phyloP scores from a whole-genome alignment of 2,329 filamentous ascomycete species.

The Nannizzia gypsea region DNA sequence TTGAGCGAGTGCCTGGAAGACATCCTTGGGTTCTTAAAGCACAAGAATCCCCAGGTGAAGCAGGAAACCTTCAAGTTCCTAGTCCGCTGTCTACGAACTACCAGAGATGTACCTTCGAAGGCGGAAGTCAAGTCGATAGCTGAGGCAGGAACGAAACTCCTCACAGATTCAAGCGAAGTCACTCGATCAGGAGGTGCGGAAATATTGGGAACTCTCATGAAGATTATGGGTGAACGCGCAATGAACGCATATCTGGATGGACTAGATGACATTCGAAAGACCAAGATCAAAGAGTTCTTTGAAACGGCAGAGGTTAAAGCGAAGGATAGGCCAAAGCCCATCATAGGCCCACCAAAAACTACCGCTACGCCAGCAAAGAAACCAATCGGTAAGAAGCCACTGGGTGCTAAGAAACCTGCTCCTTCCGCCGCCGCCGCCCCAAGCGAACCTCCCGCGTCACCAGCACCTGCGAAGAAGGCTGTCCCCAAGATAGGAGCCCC shows the following conservation, averaged over 20 bases:
- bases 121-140: conserved; percentile 73
- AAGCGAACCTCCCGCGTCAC: conserved; percentile 43
- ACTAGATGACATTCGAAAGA: conserved; percentile 88
- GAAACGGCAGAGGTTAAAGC: conserved; percentile 73
- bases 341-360: conserved; percentile 47
- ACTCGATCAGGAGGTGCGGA: conserved; percentile 84
- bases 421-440: conserved; percentile 37
- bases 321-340: conserved; percentile 82
- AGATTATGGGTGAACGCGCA: conserved; percentile 90
- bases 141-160: conserved; percentile 77
- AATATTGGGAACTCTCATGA: conserved; percentile 89
- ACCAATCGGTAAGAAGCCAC: conserved; percentile 42
- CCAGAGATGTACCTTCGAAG: conserved; percentile 70
- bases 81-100: conserved; percentile 73
- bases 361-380: conserved; percentile 39
- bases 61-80: conserved; percentile 89
- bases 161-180: conserved; percentile 77
- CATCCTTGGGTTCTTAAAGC: conserved; percentile 66
- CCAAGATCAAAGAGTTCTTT: conserved; percentile 86
- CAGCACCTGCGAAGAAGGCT: conserved; percentile 38
- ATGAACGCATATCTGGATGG: conserved; percentile 90
- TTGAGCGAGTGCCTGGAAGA: conserved; percentile 86
- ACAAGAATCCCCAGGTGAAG: conserved; percentile 98
- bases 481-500: conserved; percentile 37
- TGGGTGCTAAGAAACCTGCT: conserved; percentile 41